Base-by-base conservation (phyloP, 192 early-diverging fungal genomes). In the Phlyctochytrium arcticum region DNA sequence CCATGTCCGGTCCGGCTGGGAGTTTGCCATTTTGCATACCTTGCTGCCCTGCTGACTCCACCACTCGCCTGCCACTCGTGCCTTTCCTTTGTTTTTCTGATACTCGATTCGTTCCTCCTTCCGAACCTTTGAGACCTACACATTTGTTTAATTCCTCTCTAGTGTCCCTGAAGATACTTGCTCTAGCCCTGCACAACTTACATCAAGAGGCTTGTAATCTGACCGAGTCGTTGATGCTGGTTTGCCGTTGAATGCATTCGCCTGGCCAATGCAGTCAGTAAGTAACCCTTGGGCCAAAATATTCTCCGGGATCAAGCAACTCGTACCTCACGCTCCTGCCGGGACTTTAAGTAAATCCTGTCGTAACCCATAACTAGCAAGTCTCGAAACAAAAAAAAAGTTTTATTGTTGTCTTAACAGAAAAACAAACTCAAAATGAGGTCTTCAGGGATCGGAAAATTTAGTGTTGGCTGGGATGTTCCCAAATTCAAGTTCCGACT, bases 41-140 rank as follows among this genome's bases (percentile, higher is more conserved):
- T 47, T 15, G 42, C 71, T 62, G 6, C n/a, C 32, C 29, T 48
- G 50, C 5, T 75, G 73, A 6, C 62, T 62, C 76, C 76, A 78
- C 76, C 76, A 78, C 55, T 78, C 76, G 36, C 69, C 76, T 24
- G 68, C 68, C 27, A 65, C 59, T 17, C 69, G 69, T 35, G 73
- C 73, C 37, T 70, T 65, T 0, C 70, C 70, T 36, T 78, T 78
- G 69, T 78, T 78, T 37, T 78, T 78, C 9, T 47, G 47, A 47
- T 78, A 78, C 32, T 78, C 76, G 9, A 34, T 24, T 33, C 72
- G 50, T 60, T 78, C 76, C 2, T 56, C 62, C 19, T 71, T 73
- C 10, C 51, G 54, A 1, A 68, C 30, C 10, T 49, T 33, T 53
- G 67, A 57, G 19, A 78, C 62, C 58, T 66, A 53, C 15, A 5